A percentile compares a stretch with the other conserved stretches of the same genome.
Conservation (phyloP, 768 basidiomycete species). For the Grammothele lineata region DNA sequence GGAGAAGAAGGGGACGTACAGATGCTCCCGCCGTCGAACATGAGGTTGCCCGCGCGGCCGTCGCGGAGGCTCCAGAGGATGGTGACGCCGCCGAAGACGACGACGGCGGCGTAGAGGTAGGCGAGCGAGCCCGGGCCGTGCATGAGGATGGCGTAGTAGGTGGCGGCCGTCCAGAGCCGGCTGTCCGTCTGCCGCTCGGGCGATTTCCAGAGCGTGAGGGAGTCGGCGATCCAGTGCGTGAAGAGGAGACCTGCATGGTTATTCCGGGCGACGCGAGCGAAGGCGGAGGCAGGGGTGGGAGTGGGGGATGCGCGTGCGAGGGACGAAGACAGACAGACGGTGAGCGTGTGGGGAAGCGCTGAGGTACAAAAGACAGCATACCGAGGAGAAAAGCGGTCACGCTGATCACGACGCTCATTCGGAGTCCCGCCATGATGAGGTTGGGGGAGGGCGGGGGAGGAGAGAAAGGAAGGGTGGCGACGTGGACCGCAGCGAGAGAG, state of each 20-base stretch:
- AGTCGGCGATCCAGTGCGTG: conserved; percentile 93
- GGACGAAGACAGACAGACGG: not conserved
- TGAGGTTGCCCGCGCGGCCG: conserved; percentile 75
- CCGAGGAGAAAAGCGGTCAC: conserved; percentile 80
- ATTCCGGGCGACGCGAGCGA: not conserved
- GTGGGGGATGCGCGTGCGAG: not conserved
- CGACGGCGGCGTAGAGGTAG: conserved; percentile 54
- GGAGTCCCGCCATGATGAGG: conserved; percentile 55
- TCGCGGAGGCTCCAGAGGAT: conserved; percentile 78
- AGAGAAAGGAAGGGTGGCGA: conserved; percentile 2
- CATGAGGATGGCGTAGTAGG: conserved; percentile 77
- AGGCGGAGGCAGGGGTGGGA: not conserved
- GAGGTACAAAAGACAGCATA: conserved; percentile 27
- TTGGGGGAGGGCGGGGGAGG: conserved; percentile 4
- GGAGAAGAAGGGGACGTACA: conserved; percentile 44
- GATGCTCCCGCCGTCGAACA: conserved; percentile 90
- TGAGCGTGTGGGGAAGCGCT: not conserved
- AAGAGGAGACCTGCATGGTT: conserved; percentile 61
- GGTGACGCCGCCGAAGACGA: conserved; percentile 56
- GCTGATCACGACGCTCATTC: conserved; percentile 70
- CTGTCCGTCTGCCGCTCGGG: conserved; percentile 69
- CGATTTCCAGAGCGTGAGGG: conserved; percentile 83
- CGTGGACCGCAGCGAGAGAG: conserved; percentile 2
- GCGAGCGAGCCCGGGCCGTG: conserved; percentile 54
- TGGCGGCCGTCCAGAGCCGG: conserved; percentile 76